Evolutionary conservation across 129 eudicot species (phyloP), one percentile per base, ranked within the genome.

Genomic region (Apium graveolens): DNA sequence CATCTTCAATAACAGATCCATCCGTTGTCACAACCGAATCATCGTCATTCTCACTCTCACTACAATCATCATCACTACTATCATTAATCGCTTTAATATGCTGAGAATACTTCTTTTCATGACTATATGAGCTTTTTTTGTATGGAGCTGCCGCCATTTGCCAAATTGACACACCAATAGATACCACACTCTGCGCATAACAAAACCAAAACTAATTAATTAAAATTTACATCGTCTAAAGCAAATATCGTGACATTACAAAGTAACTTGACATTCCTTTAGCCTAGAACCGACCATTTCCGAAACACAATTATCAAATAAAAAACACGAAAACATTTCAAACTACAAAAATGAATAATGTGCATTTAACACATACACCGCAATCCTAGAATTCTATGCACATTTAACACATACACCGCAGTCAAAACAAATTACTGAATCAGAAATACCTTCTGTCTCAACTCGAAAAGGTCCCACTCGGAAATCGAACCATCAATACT

Each of bases 121-220:
- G 49, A 37, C 39, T 27, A 46, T 60, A 79, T 7, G 45, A 51
- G 42, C 35, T 73, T 60, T 37, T 73, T 60, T 55, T 51, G 38
- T 49, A 31, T 44, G 95, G 89, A 17, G 83, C 81, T 27, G 85
- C 80, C 42, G 99, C 97, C 90, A 92, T 88, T 85, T 95, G 96
- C 99, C 99, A 92, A 32, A 95, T 90, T 29, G 99, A 87, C 37
- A 87, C 88, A 62, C 95, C 97, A 24, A 92, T 84, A 45, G 97
- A 83, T 53, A 96, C 60, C 84, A 90, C 95, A 70, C 70, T 83
- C 99, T 96, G 91, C 83, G 66, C 44, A 45, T 9, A 11, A 82
- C 39, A 74, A 31, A 74, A 18, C 32, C 68, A 48, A 18, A 48
- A 31, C 13, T 37, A 35, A 70, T 11, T 16, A 3, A 12, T 1